phyloP scores from a whole-genome alignment of 495 filamentous ascomycete genomes.

The Parathielavia hyrcaniae region DNA sequence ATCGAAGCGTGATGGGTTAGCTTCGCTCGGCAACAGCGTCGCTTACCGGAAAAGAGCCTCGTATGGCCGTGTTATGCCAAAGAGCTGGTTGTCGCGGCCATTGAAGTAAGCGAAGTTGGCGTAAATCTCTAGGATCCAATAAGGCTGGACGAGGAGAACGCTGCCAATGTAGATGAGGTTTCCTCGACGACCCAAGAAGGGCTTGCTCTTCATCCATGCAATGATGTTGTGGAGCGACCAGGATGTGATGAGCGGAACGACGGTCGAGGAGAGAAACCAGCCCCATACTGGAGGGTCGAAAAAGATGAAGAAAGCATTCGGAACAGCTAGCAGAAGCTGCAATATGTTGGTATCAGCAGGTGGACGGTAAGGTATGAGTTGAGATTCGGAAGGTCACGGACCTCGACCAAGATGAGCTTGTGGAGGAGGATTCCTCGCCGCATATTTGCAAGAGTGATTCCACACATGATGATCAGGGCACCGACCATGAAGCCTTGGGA shows the following conservation, averaged over 20 bases:
- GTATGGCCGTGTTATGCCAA: background rate
- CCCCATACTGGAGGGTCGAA: constrained; percentile 4
- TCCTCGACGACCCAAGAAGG: constrained; percentile 3
- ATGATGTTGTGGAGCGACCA: constrained; percentile 10
- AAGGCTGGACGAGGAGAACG: constrained; percentile 1
- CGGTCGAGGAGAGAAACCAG: constrained; percentile 5
- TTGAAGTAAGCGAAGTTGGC: constrained; percentile 9
- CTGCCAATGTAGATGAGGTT: constrained; percentile 10
- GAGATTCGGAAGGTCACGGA: background rate
- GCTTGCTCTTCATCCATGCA: constrained; percentile 11
- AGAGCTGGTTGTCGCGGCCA: background rate
- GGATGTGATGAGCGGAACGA: constrained; percentile 7
- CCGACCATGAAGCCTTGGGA: constrained; percentile 11
- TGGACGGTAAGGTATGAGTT: background rate
- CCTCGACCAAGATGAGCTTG: constrained; percentile 9
- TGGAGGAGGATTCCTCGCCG: constrained; percentile 6
- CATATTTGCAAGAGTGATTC: constrained; percentile 9
- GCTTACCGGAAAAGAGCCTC: constrained; percentile 7
- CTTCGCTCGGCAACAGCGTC: background rate
- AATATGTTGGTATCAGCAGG: background rate
- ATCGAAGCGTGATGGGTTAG: background rate
- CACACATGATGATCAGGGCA: constrained; percentile 9
- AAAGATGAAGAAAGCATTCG: constrained; percentile 8
- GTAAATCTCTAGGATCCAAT: constrained; percentile 8
- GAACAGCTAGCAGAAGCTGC: background rate